Base-by-base conservation (phyloP, 495 filamentous ascomycete genomes). In the Penicillium salamii region DNA sequence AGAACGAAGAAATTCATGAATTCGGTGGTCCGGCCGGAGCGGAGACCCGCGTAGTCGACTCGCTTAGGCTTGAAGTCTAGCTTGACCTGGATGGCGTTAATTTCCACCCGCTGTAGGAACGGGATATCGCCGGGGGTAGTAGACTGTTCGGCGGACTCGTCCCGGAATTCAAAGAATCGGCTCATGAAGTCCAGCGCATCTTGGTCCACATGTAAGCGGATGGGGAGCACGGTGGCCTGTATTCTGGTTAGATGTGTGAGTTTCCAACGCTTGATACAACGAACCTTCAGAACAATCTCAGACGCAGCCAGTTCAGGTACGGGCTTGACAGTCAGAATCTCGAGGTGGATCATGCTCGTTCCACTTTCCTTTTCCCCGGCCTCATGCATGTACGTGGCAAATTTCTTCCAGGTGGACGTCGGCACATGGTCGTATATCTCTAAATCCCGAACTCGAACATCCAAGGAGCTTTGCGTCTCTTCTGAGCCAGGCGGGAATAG, bases 1-100 rank as follows among this genome's bases (percentile, higher is more conserved):
- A 99, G 81, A 34, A 93, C 88, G 55, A 97, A 79, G 65, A 99
- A 95, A 69, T 99, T 97, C 95, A 97, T 97, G 63, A 99, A 93
- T 65, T 99, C 95, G 1, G 89, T 95, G 2, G 95, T 99, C 50
- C 89, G 91, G n/a, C 95, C 95, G 5, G 95, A 96, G n/a, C 91
- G 85, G 6, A 99, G 79, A 8, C 91, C 90, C 0, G 83, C 87
- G 60, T 97, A 99, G 68, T 99, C 90, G 19, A 99, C 88, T 11
- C 90, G 82, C 68, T 97, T 97, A 5, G 95, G 95, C 67, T 99
- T 99, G 73, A 97, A 99, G 66, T 99, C 93, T 5, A 97, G 78
- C 52, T 83, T 88, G 42, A 99, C 72, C 11, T 81, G 86, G 8
- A 97, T 77, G 12, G 88, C 79, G 53, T 90, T 87, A 44, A 99